These are phyloP conservation scores for Pythium plurisporium DNA, from an alignment of 352 stramenopile genomes.

Conservation along the genomic window DNA sequence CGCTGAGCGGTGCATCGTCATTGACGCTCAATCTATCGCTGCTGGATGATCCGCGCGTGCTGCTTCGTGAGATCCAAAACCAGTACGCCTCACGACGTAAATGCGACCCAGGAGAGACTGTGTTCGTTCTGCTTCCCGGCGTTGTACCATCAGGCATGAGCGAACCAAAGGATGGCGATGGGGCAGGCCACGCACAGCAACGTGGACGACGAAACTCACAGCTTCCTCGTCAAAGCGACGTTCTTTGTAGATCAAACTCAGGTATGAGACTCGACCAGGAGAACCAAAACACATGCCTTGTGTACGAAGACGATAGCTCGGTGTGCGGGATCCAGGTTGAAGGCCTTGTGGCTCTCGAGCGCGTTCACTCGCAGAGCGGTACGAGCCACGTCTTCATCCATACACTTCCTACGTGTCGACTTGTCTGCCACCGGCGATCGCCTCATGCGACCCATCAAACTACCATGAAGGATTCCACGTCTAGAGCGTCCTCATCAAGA, in stretches of 20 bases:
- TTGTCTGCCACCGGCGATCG: slow-evolving; percentile 24
- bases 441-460: not conserved
- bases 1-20: not conserved
- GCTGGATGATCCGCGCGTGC: not conserved
- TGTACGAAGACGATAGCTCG: slow-evolving; percentile 1
- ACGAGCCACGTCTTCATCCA: slow-evolving; percentile 21
- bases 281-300: no score
- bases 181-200: no score
- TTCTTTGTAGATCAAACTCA: no score
- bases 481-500: not conserved
- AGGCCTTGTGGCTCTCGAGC: slow-evolving; percentile 30
- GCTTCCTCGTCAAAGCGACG: no score
- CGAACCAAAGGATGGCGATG: no score
- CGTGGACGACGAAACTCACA: not conserved
- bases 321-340: slow-evolving; percentile 33
- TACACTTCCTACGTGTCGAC: slow-evolving; percentile 28
- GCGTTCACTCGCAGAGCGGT: not conserved
- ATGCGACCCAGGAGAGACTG: not conserved
- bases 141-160: not conserved
- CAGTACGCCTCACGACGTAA: not conserved
- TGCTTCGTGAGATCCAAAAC: not conserved
- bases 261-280: no score
- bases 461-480: not conserved
- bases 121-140: slow-evolving; percentile 1
- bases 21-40: slow-evolving; percentile 7